Base-by-base conservation (phyloP, 2,329 filamentous ascomycete genomes). In the Penicillium hesseltinei region DNA sequence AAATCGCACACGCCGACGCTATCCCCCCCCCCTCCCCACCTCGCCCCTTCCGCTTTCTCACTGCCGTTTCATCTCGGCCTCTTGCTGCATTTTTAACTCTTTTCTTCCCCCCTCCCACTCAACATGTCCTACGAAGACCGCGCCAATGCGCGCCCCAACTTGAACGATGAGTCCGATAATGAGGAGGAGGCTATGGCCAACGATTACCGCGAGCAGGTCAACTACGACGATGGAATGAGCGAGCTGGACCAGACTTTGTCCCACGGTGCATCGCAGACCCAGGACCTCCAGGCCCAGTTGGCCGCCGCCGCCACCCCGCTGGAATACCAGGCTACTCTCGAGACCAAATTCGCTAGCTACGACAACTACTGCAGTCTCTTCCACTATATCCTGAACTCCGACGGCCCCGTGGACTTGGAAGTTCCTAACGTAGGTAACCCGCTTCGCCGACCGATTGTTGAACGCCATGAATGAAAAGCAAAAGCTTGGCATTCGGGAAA, bases 311-410 rank as follows among this genome's bases (percentile, higher is more conserved):
- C 94, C 64, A 93, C 94, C 71, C 94, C 94, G 51, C 84, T 99
- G 66, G 94, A 99, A 75, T 97, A 96, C 78, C 92, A 94, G 73
- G 94, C 94, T 47, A 91, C 92, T 35, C 84, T 99, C 56, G 94
- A 97, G 78, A 90, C 91, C 77, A 97, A 97, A 81, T 97, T 97
- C 81, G 88, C 91, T 77, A 97, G 92, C 81, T 99, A 99, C 83
- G 94, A 99, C 81, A 91, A 91, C 76, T 99, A 99, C 85, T 99
- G 94, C 88, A 96, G 91, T 78, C 82, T 99, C 69, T 99, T 99
- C 82, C 94, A 99, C 82, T 97, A 91, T 80, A 97, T 99, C 77
- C 83, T 99, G 74, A 99, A 99, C 85, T 97, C 93, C 50, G 94
- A 97, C 67, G 94, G 94, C n/a, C 94, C 94, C 17, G 93, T 99